phyloP scores from a whole-genome alignment of 345 rosid species.

The Brassica napus region Da-Ae NC_063438.1:24078001-24078500 shows the following conservation, averaged over 20 bases:
- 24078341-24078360: too few species aligned
- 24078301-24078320: too few species aligned
- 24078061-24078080: slow-evolving; percentile 50
- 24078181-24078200: slow-evolving; percentile 49
- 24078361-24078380: too few species aligned
- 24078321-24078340: too few species aligned
- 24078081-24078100: slow-evolving; percentile 52
- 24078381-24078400: too few species aligned
- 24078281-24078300: neutral
- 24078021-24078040: slow-evolving; percentile 9
- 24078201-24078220: slow-evolving; percentile 49
- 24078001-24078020: slow-evolving; percentile 3
- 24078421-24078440: too few species aligned
- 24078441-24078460: too few species aligned
- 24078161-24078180: slow-evolving; percentile 47
- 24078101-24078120: slow-evolving; percentile 49
- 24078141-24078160: slow-evolving; percentile 48
- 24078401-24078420: too few species aligned
- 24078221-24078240: slow-evolving; percentile 27
- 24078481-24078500: too few species aligned
- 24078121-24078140: slow-evolving; percentile 28
- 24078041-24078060: slow-evolving; percentile 29
- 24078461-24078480: too few species aligned
- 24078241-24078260: neutral
- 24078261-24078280: neutral